These are phyloP conservation scores for Fusarium pilosicola DNA, from an alignment of 2,329 filamentous ascomycete species.

Conservation along the genomic window DNA sequence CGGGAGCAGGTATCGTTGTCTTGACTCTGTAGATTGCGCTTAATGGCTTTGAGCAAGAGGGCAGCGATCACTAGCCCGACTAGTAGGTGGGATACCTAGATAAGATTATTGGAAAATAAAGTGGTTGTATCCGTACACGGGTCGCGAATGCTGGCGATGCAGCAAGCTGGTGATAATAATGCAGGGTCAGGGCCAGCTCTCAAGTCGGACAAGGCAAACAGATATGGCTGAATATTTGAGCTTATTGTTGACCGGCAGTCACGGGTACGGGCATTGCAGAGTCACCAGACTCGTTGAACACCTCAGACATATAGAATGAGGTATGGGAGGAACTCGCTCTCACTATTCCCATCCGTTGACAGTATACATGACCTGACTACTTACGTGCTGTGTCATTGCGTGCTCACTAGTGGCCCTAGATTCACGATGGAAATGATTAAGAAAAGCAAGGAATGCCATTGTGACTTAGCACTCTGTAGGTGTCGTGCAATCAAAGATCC, in stretches of 20 bases:
- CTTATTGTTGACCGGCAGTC: not conserved
- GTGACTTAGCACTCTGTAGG: not conserved
- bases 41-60: not conserved
- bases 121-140: constrained; percentile 1
- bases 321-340: not conserved
- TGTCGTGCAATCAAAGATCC: not conserved
- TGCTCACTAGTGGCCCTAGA: not conserved
- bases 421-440: not conserved
- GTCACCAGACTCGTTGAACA: not conserved
- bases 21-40: not conserved
- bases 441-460: not conserved
- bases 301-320: not conserved
- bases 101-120: not conserved
- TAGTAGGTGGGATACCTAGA: not conserved
- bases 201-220: constrained; percentile 11
- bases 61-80: not conserved
- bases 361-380: not conserved
- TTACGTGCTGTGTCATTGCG: not conserved
- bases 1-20: not conserved
- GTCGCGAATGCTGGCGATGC: constrained; percentile 16
- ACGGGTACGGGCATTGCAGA: not conserved
- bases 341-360: not conserved
- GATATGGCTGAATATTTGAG: constrained; percentile 6
- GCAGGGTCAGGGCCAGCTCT: not conserved
- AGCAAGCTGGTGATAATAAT: constrained; percentile 15